Conservation (phyloP, 345 rosid species). For the Rhizophora mangle region DNA sequence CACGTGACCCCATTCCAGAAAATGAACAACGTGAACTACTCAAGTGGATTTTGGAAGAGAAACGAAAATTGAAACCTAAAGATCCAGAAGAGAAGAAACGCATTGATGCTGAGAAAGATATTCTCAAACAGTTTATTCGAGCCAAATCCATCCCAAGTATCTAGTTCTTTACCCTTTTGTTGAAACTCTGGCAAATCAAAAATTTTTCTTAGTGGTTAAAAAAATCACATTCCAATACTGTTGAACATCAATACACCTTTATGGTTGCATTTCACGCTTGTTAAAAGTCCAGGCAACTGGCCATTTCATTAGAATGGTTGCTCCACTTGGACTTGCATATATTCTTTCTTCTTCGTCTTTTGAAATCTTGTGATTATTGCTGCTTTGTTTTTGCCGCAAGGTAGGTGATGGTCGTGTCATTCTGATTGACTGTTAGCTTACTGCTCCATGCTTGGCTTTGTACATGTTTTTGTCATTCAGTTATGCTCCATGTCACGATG, state of each 20-base stretch:
- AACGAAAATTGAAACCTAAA: constrained; percentile 71
- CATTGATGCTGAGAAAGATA: constrained; percentile 76
- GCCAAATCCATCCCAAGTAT: constrained; percentile 70
- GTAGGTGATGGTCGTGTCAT: not conserved
- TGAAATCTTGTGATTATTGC: not conserved
- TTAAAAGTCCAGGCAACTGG: not conserved
- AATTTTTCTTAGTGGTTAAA: not conserved
- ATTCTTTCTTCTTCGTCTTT: not conserved
- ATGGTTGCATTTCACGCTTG: not conserved
- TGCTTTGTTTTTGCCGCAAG: not conserved
- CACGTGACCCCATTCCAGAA: constrained; percentile 56
- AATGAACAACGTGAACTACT: constrained; percentile 68
- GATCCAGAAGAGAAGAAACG: constrained; percentile 68
- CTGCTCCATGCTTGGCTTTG: constrained; percentile 5
- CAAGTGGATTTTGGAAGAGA: constrained; percentile 93
- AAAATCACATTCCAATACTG: constrained; percentile 12
- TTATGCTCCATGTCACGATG: too few relatives aligned
- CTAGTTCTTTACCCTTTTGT: constrained; percentile 21
- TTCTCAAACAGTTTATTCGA: constrained; percentile 67
- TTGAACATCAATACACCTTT: not conserved
- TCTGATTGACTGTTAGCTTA: not conserved
- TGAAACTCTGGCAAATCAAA: not conserved
- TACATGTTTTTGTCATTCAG: not conserved
- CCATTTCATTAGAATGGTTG: not conserved
- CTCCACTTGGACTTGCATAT: not conserved